phyloP scores from a whole-genome alignment of 1,284 basidiomycete genomes.

The Leccinum angustisporum region DNA sequence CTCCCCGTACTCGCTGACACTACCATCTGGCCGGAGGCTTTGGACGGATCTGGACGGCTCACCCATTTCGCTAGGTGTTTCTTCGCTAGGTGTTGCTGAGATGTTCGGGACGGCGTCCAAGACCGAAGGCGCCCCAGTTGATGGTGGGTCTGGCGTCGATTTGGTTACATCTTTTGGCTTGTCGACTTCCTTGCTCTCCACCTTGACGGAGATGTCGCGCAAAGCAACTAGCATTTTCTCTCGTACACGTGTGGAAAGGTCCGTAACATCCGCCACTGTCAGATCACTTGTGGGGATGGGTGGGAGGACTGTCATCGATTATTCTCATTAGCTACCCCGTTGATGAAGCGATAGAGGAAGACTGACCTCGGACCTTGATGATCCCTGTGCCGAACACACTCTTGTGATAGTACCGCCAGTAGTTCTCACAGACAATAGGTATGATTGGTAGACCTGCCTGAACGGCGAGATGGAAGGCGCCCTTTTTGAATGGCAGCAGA shows the following conservation, averaged over 20 bases:
- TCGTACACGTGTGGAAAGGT: slow-evolving; percentile 62
- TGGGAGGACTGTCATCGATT: slow-evolving; percentile 59
- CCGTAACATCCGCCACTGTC: slow-evolving; percentile 62
- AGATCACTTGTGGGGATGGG: slow-evolving; percentile 74
- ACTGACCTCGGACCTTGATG: slow-evolving; percentile 81
- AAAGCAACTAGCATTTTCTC: slow-evolving; percentile 72
- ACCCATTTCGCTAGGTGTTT: slow-evolving; percentile 30
- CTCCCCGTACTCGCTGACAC: slow-evolving; percentile 60
- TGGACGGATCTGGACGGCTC: slow-evolving; percentile 29
- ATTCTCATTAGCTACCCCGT: slow-evolving; percentile 13
- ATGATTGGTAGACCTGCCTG: slow-evolving; percentile 87
- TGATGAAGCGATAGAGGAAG: slow-evolving; percentile 3
- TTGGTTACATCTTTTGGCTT: slow-evolving; percentile 20
- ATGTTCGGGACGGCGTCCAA: slow-evolving; percentile 8
- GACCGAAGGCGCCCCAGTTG: slow-evolving; percentile 1
- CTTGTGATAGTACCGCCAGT: slow-evolving; percentile 81
- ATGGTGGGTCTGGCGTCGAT: slow-evolving; percentile 10
- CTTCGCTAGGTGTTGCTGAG: slow-evolving; percentile 28
- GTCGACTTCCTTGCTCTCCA: slow-evolving; percentile 29
- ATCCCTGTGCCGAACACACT: slow-evolving; percentile 78
- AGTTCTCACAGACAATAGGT: slow-evolving; percentile 94
- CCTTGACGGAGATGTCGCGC: slow-evolving; percentile 61
- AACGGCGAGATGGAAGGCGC: slow-evolving; percentile 95
- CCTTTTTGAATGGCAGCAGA: slow-evolving; percentile 94
- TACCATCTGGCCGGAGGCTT: slow-evolving; percentile 36